Percentiles rank a stretch among this genome's conserved stretches.
Evolutionary conservation across 1,284 basidiomycete genomes (phyloP).

Genomic region (Cutaneotrichosporon sp.): DNA sequence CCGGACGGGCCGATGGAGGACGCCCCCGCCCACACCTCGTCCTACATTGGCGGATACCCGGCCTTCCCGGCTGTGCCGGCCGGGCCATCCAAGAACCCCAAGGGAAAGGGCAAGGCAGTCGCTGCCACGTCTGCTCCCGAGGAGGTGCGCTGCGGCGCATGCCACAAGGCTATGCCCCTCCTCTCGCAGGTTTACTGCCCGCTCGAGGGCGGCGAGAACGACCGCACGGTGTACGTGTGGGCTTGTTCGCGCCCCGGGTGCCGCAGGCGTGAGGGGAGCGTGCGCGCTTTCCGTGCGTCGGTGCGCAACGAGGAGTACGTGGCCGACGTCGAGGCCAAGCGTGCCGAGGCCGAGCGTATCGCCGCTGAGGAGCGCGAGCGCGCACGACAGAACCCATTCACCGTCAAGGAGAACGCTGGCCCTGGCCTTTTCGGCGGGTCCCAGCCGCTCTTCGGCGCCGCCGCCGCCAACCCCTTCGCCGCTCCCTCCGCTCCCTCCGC

Average conservation of each 20-base stretch:
- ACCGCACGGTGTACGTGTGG: constrained; percentile 53
- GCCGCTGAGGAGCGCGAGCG: constrained; percentile 37
- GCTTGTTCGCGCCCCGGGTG: constrained; percentile 47
- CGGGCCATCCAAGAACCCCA: constrained; percentile 6
- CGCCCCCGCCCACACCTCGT: constrained; percentile 40
- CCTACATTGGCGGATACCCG: constrained; percentile 52
- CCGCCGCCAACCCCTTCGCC: constrained; percentile 29
- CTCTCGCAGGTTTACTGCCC: constrained; percentile 54
- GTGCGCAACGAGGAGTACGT: constrained; percentile 52
- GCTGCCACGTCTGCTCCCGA: constrained; percentile 24
- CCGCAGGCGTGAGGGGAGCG: constrained; percentile 47
- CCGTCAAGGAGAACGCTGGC: constrained; percentile 13
- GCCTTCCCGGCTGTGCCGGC: constrained; percentile 43
- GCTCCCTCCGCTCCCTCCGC: constrained; percentile 26
- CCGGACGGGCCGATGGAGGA: constrained; percentile 49
- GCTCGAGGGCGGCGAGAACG: constrained; percentile 53
- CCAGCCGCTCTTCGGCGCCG: constrained; percentile 37
- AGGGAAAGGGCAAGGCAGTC: background rate
- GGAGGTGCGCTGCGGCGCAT: constrained; percentile 42
- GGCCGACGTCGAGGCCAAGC: constrained; percentile 45
- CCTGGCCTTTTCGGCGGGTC: constrained; percentile 34
- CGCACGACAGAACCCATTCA: constrained; percentile 52
- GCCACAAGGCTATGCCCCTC: constrained; percentile 47
- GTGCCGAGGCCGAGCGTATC: constrained; percentile 39
- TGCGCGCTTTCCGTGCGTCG: constrained; percentile 52